phyloP scores from a whole-genome alignment of 2,329 filamentous ascomycete genomes.

The Alternaria angustiovoidea region DNA sequence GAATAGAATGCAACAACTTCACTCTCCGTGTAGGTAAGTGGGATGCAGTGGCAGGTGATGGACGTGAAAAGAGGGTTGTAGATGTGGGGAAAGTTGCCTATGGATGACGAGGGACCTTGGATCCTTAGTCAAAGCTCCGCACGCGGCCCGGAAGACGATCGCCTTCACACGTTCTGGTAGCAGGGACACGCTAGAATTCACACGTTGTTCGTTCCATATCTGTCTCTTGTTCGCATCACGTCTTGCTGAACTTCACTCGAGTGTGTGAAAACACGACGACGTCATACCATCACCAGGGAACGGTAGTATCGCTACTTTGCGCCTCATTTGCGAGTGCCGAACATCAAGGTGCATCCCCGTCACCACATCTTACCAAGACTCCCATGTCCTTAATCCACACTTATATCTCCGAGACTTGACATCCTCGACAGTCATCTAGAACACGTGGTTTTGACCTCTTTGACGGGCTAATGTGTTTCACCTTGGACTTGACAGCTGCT shows the following conservation, averaged over 20 bases:
- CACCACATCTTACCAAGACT: not conserved
- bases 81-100: constrained; percentile 24
- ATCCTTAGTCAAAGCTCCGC: constrained; percentile 24
- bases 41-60: constrained; percentile 9
- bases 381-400: not conserved
- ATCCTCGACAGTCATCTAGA: not conserved
- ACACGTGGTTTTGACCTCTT: not conserved
- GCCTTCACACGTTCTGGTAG: constrained; percentile 10
- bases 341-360: constrained; percentile 10
- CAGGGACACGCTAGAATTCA: constrained; percentile 11
- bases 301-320: not conserved
- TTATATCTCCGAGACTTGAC: not conserved
- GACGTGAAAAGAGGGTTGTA: constrained; percentile 15
- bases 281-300: constrained; percentile 9
- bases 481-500: not conserved
- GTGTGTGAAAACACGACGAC: constrained; percentile 10
- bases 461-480: constrained; percentile 1
- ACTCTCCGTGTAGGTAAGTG: constrained; percentile 7
- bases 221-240: not conserved
- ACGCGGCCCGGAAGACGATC: constrained; percentile 16
- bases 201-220: constrained; percentile 4
- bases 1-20: constrained; percentile 1
- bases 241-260: not conserved
- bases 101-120: constrained; percentile 21
- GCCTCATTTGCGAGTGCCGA: constrained; percentile 12